Base-by-base conservation (phyloP, 2,329 filamentous ascomycete genomes). In the Tetracladium maxilliforme region DNA sequence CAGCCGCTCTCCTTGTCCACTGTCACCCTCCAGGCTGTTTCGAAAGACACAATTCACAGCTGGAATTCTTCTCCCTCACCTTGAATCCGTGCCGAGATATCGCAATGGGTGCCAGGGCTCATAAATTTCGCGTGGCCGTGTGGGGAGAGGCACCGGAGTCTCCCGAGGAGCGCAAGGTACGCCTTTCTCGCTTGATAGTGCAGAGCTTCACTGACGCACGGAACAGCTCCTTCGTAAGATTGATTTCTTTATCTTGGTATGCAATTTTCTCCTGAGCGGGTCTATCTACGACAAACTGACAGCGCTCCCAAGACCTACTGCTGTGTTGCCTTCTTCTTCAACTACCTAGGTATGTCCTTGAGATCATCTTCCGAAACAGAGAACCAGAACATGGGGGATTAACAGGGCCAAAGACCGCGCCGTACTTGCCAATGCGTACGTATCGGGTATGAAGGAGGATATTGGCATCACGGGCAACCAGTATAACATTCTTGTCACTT, bases 401-500 rank as follows among this genome's bases (percentile, higher is more conserved):
- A n/a, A n/a, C n/a, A n/a, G n/a, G n/a, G n/a, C n/a, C n/a, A n/a
- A 66, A 13, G 62, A 66, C 37, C 51, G 58, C 13, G 54, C 57
- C 4, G 65, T 64, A 33, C 40, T 68, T 2, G 52, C 51, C 30
- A 65, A 66, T 47, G 62, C 63, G 25, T 66, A 66, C 38, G 60
- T 66, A 7, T 61, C 55, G 8, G 61, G 61, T 13, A 61, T 63
- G 52, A 56, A 58, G 30, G 58, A 65, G 34, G 60, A 65, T 24
- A 45, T 65, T 4, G 33, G 39, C 22, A 62, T 65, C 34, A 38
- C 43, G 6, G 61, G 59, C 15, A 48, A 61, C 35, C 53, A 65
- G 37, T 48, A 60, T 19, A 67, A 64, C 33, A 43, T 58, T 28
- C 64, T 70, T 42, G 67, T 61, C 35, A 64, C 59, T 4, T 53